Conservation (phyloP, 2,329 filamentous ascomycete species). For the Xylaria digitata region DNA sequence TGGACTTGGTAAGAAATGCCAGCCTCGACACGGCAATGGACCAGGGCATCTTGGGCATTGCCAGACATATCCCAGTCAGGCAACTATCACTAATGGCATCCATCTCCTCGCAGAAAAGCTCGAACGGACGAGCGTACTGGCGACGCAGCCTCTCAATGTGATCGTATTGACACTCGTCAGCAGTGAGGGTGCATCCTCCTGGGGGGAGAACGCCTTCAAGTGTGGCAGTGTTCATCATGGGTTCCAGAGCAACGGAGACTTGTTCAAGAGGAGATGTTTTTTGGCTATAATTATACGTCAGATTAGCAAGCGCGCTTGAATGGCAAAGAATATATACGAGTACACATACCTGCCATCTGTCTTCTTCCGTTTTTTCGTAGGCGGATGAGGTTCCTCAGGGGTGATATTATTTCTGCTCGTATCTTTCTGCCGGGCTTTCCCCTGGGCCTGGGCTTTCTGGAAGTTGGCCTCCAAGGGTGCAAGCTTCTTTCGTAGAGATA, state of each 20-base stretch:
- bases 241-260: background rate
- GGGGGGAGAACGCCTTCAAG: conserved; percentile 9
- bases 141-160: conserved; percentile 18
- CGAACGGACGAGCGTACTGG: conserved; percentile 22
- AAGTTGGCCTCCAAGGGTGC: conserved; percentile 21
- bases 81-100: conserved; percentile 27
- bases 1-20: conserved; percentile 26
- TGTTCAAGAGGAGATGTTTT: background rate
- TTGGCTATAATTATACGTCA: background rate
- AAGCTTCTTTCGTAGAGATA: conserved; percentile 11
- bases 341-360: conserved; percentile 6
- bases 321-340: background rate
- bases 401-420: background rate
- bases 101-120: conserved; percentile 31
- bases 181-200: conserved; percentile 6
- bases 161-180: conserved; percentile 27
- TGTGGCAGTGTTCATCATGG: conserved; percentile 21
- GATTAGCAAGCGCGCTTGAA: background rate
- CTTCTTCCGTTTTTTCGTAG: conserved; percentile 11
- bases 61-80: conserved; percentile 30
- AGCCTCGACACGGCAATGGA: conserved; percentile 30
- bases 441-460: background rate
- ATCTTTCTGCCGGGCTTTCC: background rate
- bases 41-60: conserved; percentile 32
- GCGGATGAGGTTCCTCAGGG: background rate